These are phyloP conservation scores for Monosporascus sp. DNA, from an alignment of 2,329 filamentous ascomycete genomes.

Conservation along the genomic window DNA sequence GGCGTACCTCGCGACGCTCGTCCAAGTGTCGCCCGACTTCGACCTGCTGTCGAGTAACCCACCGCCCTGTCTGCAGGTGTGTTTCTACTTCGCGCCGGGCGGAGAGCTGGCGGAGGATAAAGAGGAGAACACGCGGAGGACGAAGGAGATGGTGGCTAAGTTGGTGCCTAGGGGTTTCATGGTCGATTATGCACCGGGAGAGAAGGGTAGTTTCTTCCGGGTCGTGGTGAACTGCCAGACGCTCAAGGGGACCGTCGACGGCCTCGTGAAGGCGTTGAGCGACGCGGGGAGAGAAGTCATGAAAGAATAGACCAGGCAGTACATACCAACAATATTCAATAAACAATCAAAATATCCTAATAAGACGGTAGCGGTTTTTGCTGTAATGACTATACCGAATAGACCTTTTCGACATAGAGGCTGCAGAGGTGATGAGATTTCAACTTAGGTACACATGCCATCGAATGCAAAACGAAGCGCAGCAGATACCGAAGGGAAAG, in stretches of 20 bases:
- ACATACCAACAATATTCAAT: too few relatives aligned
- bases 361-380: too few relatives aligned
- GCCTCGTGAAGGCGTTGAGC: constrained; percentile 21
- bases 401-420: too few relatives aligned
- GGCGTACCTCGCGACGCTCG: constrained; percentile 56
- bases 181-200: constrained; percentile 56
- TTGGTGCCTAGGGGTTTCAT: constrained; percentile 51
- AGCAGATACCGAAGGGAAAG: too few relatives aligned
- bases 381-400: too few relatives aligned
- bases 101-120: constrained; percentile 40
- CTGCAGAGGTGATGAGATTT: too few relatives aligned
- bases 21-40: constrained; percentile 56
- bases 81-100: constrained; percentile 76
- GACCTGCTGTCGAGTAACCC: constrained; percentile 68
- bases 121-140: constrained; percentile 43
- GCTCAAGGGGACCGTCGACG: constrained; percentile 40
- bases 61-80: constrained; percentile 86
- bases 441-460: too few relatives aligned
- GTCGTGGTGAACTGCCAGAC: constrained; percentile 56
- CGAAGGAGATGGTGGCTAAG: constrained; percentile 41
- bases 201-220: constrained; percentile 52
- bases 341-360: too few relatives aligned
- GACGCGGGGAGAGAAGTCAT: constrained; percentile 21
- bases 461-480: too few relatives aligned
- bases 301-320: neutral